Evolutionary conservation across 106 monocot genomes (phyloP), one percentile per base, ranked within the genome.

Genomic region (Posidonia australis): DNA sequence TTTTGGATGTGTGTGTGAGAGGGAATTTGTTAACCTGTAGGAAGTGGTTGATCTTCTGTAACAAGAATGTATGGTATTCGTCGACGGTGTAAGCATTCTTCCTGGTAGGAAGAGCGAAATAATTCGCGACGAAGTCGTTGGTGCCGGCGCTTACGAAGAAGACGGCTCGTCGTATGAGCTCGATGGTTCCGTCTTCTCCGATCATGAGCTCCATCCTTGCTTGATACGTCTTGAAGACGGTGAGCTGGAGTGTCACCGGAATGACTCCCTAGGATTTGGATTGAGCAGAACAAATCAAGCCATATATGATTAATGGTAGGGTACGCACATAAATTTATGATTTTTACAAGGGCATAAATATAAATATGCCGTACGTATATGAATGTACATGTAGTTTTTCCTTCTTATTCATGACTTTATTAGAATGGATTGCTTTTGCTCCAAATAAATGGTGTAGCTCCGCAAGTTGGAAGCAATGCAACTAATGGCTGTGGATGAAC

Each of bases 141-240:
- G 86, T 82, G 11, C 86, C 86, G 9, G 79, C 77, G 51, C 86
- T 86, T 7, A 86, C 61, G 19, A 79, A 16, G 66, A 86, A 82
- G 1, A 86, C 25, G 16, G 86, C 73, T 31, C 63, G 48, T 29
- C 26, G 74, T 0, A 86, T 68, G 49, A 79, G 42, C 14, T 79
- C 76, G 45, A 65, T 62, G 13, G 70, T 79, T 44, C 17, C 65
- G 55, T 74, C 29, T 49, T 57, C 52, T 45, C 86, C 86, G 47
- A 82, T 45, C 52, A 66, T 59, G n/a, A 68, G 20, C 43, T 72
- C 68, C 32, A 82, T 44, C 62, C 60, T 79, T 23, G 42, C 16
- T 1, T 72, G 53, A 57, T 86, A 86, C 9, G 82, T 77, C 52
- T 66, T 67, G 76, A 86, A 82, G 29, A 77, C 74, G 42, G 60